A percentile compares a stretch with the other conserved stretches of the same genome.
phyloP scores from a whole-genome alignment of 1,284 basidiomycete species.

The Cutaneotrichosporon daszewskae region DNA sequence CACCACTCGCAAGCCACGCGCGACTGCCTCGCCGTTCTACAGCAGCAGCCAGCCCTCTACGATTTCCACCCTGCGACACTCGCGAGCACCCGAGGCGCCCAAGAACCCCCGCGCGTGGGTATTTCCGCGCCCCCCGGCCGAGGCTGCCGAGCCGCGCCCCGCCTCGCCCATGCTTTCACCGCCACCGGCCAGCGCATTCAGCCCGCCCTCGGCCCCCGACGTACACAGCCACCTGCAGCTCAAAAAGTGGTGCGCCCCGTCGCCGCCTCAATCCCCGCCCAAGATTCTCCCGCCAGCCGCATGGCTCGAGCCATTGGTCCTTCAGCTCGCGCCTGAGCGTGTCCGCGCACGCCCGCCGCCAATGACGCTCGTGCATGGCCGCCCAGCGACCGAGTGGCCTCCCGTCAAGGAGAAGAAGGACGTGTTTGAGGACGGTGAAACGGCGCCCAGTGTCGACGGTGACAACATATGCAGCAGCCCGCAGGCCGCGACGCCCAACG shows the following conservation, averaged over 20 bases:
- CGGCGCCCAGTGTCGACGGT: neutral
- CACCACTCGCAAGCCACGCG: slow-evolving; percentile 11
- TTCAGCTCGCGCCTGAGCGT: slow-evolving; percentile 7
- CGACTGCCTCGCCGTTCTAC: slow-evolving; percentile 1
- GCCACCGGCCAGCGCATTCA: slow-evolving; percentile 33
- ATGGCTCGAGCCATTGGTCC: slow-evolving; percentile 2
- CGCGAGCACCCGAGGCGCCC: neutral
- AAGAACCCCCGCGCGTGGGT: slow-evolving; percentile 29
- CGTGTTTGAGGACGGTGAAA: neutral
- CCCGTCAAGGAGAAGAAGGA: neutral
- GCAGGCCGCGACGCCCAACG: neutral
- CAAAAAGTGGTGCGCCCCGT: slow-evolving; percentile 44
- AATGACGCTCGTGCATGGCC: slow-evolving; percentile 35
- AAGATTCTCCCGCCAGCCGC: slow-evolving; percentile 9
- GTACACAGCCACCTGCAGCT: slow-evolving; percentile 39
- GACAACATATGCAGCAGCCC: no score
- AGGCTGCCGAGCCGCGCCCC: slow-evolving; percentile 2
- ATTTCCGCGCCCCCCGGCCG: slow-evolving; percentile 24
- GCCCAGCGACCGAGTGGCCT: slow-evolving; percentile 28
- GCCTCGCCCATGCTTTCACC: slow-evolving; percentile 9
- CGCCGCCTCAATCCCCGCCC: slow-evolving; percentile 42
- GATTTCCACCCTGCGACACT: slow-evolving; percentile 5
- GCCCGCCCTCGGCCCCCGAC: slow-evolving; percentile 38
- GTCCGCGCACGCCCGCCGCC: slow-evolving; percentile 2
- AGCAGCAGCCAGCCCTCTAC: neutral